Evolutionary conservation across 1,284 basidiomycete genomes (phyloP).

Genomic region (Somion occarium): DNA sequence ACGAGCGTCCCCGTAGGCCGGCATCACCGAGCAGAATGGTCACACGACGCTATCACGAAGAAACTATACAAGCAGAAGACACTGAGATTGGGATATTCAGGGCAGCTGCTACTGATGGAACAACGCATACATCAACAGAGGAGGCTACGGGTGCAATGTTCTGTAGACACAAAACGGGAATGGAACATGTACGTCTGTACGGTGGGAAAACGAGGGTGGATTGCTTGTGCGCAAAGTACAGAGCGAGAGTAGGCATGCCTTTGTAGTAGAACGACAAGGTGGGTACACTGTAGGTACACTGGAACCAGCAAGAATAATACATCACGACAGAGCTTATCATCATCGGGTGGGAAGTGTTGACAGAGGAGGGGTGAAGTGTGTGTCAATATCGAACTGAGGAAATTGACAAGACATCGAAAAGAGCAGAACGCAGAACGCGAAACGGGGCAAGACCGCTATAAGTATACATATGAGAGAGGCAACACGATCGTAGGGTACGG

Average conservation of each 20-base stretch:
- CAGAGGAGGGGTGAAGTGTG: neutral
- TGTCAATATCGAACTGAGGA: neutral
- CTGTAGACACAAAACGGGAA: too few relatives aligned
- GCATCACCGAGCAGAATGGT: too few relatives aligned
- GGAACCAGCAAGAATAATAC: neutral
- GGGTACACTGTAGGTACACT: neutral
- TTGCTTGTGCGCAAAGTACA: neutral
- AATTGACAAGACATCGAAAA: neutral
- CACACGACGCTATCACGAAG: too few relatives aligned
- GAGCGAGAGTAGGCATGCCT: neutral
- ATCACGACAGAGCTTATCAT: neutral
- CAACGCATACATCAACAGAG: too few relatives aligned
- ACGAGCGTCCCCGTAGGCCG: too few relatives aligned
- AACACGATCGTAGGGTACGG: too few relatives aligned
- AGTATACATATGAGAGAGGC: neutral
- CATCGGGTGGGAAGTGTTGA: neutral
- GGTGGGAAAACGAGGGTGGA: neutral
- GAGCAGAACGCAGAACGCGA: neutral
- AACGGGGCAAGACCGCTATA: neutral
- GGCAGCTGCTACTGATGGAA: too few relatives aligned
- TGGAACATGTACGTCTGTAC: too few relatives aligned
- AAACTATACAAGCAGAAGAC: too few relatives aligned
- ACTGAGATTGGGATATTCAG: too few relatives aligned
- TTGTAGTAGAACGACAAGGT: neutral
- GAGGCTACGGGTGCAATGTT: too few relatives aligned